These are phyloP conservation scores for Prorocentrum cordatum DNA, from an alignment of 169 alveolate species.

Conservation along the genomic window DNA sequence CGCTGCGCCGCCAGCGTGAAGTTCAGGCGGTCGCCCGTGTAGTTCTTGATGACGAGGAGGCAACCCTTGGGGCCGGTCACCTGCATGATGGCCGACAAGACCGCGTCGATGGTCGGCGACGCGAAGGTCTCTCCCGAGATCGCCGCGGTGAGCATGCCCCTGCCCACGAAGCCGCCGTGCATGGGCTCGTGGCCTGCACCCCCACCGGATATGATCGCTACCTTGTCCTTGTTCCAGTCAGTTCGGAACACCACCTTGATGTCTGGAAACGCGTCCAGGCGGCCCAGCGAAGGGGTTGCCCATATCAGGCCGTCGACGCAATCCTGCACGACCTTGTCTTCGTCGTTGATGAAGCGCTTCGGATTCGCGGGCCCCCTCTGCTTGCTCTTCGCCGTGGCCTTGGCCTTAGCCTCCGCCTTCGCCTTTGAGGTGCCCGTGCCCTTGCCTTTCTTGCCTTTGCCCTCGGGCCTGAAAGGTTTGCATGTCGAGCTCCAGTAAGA, in stretches of 20 bases:
- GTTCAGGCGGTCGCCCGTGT: constrained; percentile 40
- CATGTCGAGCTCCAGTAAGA: too few relatives aligned
- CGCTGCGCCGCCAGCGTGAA: constrained; percentile 54
- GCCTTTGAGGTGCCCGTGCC: too few relatives aligned
- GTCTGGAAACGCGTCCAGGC: constrained; percentile 12
- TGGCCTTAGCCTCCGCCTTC: too few relatives aligned
- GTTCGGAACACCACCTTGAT: background rate
- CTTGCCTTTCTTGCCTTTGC: too few relatives aligned
- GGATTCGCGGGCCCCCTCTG: too few relatives aligned
- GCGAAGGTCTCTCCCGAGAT: constrained; percentile 51
- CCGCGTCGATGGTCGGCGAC: constrained; percentile 53
- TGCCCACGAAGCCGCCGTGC: constrained; percentile 67
- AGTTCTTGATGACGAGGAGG: background rate
- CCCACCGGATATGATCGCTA: constrained; percentile 11
- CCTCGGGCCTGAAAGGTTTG: too few relatives aligned
- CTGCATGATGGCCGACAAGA: background rate
- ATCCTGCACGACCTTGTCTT: too few relatives aligned
- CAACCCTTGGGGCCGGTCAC: constrained; percentile 65
- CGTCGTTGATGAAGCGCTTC: too few relatives aligned
- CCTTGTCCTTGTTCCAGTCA: background rate
- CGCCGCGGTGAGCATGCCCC: constrained; percentile 47
- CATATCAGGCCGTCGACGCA: constrained; percentile 46
- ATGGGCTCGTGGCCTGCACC: constrained; percentile 63
- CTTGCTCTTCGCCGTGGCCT: too few relatives aligned
- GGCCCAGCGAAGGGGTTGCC: constrained; percentile 30